Base-by-base conservation (phyloP, 2,329 filamentous ascomycete species). In the Colletotrichum lentis region DNA sequence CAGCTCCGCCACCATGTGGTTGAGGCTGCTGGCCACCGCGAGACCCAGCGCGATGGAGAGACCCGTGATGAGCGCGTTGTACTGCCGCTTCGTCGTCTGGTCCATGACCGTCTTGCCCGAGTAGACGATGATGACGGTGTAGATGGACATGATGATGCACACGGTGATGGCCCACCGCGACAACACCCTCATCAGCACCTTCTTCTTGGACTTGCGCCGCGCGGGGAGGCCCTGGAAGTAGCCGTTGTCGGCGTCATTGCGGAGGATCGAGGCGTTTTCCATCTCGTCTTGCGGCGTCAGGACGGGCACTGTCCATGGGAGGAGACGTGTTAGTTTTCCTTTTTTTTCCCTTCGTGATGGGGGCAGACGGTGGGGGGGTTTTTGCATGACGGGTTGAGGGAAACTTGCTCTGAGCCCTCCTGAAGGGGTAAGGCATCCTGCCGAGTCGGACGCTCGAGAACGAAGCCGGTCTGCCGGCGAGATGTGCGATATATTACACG, bases 61-160 rank as follows among this genome's bases (percentile, higher is more conserved):
- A 0, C 77, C 81, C 0, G 81, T 81, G 22, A 83, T 79, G n/a
- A 82, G 69, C 0, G 79, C 74, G 62, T 83, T 84, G 70, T 80
- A 84, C 56, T 77, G 71, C 35, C 77, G 77, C 70, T 83, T 84
- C 20, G 74, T 73, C 1, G 44, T 59, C 64, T 75, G 75, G 3
- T 71, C 71, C 72, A 81, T 76, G 41, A 77, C 77, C 2, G 69
- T 66, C 37, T 73, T 73, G 39, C 35, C 63, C 24, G 72, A 73
- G 69, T 78, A 79, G 27, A 65, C 62, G 56, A 71, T 68, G 7
- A 79, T 73, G 27, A 78, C 73, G 53, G 67, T 69, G 64, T 76
- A 77, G 27, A 77, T 71, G 54, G 72, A 71, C 18, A 59, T 59
- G n/a, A 74, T 74, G 46, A 79, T 69, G n/a, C 65, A 62, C 46